These are phyloP conservation scores for Lepidium sativum DNA, from an alignment of 345 rosid genomes.

Conservation along the genomic window DNA sequence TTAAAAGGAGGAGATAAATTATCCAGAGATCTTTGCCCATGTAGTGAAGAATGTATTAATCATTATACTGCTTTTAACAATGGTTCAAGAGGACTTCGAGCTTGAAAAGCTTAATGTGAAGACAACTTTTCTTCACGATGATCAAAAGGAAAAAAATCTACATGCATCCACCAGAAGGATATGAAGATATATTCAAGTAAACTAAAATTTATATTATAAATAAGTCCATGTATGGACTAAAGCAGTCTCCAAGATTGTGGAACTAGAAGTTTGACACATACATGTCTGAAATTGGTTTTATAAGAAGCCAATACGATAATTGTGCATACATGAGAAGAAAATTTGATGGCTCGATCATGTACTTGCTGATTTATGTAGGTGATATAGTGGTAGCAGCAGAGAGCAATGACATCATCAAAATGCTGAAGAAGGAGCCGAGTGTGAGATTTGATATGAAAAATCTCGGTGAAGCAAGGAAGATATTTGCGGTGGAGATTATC, in stretches of 20 bases:
- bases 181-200: neutral
- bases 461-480: no score
- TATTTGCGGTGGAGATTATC: no score
- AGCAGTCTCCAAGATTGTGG: neutral
- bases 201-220: neutral
- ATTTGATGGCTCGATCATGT: no score
- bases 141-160: neutral
- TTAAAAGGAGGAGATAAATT: neutral
- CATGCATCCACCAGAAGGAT: neutral
- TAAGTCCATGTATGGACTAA: neutral
- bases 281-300: neutral
- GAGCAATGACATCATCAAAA: no score
- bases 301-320: no score
- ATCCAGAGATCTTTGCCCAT: neutral
- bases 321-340: no score
- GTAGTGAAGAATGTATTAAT: neutral
- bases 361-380: no score
- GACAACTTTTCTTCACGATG: neutral
- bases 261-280: neutral
- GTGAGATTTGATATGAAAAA: no score
- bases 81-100: neutral
- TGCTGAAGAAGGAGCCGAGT: no score
- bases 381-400: no score
- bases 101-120: neutral
- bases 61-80: neutral